Conservation (phyloP, 305 asterid genomes). For the Coffea humblotiana region DNA sequence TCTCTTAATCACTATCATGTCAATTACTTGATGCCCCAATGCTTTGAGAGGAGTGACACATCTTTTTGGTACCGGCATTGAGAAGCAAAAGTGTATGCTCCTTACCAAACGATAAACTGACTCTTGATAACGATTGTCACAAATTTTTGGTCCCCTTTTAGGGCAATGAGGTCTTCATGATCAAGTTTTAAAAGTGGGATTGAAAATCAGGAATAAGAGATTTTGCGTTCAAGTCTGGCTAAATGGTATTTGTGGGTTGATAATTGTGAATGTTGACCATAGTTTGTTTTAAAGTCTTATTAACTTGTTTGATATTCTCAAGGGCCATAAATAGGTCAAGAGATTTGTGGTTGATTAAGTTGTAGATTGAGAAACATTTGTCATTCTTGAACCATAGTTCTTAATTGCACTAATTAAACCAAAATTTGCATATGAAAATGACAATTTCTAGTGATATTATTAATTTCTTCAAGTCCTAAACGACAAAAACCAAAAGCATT, state of each 20-base stretch:
- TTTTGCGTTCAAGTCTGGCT: too few species aligned
- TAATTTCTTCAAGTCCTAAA: neutral
- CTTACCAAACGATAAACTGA: conserved; percentile 11
- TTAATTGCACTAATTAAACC: neutral
- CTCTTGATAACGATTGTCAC: conserved; percentile 10
- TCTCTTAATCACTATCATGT: neutral
- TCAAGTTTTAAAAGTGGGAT: too few species aligned
- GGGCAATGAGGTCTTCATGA: neutral
- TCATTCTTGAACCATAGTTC: neutral
- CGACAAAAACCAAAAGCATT: conserved; percentile 12
- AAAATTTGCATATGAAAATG: neutral
- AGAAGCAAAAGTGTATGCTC: conserved; percentile 11
- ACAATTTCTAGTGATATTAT: too few species aligned
- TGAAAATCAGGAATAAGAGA: too few species aligned
- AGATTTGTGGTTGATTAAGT: too few species aligned
- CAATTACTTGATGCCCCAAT: neutral
- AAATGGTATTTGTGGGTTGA: too few species aligned
- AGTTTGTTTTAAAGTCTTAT: neutral
- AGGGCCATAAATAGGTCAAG: too few species aligned
- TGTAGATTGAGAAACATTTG: too few species aligned
- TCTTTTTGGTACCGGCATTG: conserved; percentile 7
- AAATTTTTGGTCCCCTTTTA: neutral
- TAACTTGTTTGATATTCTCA: neutral
- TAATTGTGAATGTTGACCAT: too few species aligned
- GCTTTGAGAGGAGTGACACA: neutral